Evolutionary conservation across 306 rosid species (phyloP), one percentile per base, ranked within the genome.

Genomic region (Pyrus communis): DNA sequence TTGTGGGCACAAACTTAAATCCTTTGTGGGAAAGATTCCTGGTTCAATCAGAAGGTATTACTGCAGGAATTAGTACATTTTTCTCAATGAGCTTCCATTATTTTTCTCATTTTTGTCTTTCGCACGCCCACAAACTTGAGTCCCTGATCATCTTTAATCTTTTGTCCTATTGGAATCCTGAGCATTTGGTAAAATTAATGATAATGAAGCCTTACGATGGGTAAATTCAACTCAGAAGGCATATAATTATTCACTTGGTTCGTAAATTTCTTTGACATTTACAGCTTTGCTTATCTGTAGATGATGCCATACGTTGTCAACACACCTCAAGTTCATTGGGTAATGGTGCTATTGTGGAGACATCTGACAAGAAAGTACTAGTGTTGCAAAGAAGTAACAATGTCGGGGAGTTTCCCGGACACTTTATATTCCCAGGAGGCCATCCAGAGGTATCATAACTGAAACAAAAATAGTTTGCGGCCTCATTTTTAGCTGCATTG

Each of bases 361-460:
- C 97, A 40, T 81, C 85, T 71, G 97, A 95, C 86, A 77, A 80
- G 54, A 89, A 90, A 76, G 89, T 95, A 79, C 82, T 95, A 62
- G 86, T 92, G 73, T 85, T 95, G 86, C 83, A 77, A 79, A 88
- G 98, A 81, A 95, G 98, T 87, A 83, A 80, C 73, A 89, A 92
- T 82, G 97, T 92, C 28, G 97, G 97, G 77, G 98, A 95, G 87
- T 92, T 89, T 84, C 96, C 98, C 70, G 96, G 96, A 81, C 84
- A 85, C 88, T 95, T 88, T 82, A 97, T 92, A 54, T 95, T 95
- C 82, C 98, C 98, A 1, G 97, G 98, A 70, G 98, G 98, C 75
- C 98, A 95, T 84, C 97, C 97, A 9, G 97, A 95, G 98, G 97
- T 95, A 92, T 78, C 68, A 61, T 60, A 68, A 64, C 40, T 30